Percentiles rank a stretch among this genome's conserved stretches.
Conservation (phyloP, 1,284 basidiomycete species). For the Filobasidium uniguttulatum region DNA sequence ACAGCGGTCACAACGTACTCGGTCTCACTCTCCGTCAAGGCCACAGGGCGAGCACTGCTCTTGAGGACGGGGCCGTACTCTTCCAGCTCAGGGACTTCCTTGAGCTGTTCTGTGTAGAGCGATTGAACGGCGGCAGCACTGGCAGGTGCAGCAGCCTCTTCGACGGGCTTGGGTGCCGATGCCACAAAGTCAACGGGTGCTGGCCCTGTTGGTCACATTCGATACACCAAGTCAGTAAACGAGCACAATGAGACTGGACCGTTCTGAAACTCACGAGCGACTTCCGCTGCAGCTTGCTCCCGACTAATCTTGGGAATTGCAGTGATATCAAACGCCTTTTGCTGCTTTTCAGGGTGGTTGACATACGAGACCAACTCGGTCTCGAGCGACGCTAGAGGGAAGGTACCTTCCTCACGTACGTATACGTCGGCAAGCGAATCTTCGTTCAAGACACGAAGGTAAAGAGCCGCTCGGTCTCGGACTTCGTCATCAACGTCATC, state of each 20-base stretch:
- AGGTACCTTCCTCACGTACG: constrained; percentile 86
- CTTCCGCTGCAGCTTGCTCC: constrained; percentile 71
- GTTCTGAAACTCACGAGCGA: constrained; percentile 49
- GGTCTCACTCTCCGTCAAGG: constrained; percentile 91
- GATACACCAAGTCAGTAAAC: constrained; percentile 3
- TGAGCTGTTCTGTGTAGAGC: constrained; percentile 70
- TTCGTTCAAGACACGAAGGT: constrained; percentile 71
- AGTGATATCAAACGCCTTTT: constrained; percentile 62
- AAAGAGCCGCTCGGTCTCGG: constrained; percentile 90
- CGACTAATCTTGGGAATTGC: constrained; percentile 81
- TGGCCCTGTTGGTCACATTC: too few relatives aligned
- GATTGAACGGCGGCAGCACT: constrained; percentile 72
- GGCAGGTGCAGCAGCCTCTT: constrained; percentile 51
- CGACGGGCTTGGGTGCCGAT: constrained; percentile 45
- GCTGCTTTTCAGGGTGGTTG: constrained; percentile 55
- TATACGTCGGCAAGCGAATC: constrained; percentile 68
- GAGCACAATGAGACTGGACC: constrained; percentile 8
- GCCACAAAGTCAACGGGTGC: constrained; percentile 61
- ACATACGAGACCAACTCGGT: constrained; percentile 77
- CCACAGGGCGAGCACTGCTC: constrained; percentile 64
- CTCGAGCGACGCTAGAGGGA: constrained; percentile 74
- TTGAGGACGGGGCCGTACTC: constrained; percentile 77
- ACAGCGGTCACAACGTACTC: constrained; percentile 95
- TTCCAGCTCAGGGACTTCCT: constrained; percentile 71
- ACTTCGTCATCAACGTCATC: constrained; percentile 99